Conservation (phyloP, 2,329 filamentous ascomycete species). For the Calonectria pseudoreteaudii region DNA sequence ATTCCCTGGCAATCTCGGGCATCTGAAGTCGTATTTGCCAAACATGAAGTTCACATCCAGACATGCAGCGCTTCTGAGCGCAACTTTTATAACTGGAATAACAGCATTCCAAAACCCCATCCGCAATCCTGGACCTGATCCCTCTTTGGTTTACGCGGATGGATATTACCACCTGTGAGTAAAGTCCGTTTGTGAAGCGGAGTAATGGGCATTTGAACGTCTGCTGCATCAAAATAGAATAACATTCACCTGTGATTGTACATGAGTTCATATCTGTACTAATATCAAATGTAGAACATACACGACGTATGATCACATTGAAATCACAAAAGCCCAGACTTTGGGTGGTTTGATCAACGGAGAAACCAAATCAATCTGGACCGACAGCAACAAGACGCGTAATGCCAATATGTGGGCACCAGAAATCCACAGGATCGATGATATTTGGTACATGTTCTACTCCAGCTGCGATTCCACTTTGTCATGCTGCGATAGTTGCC, state of each 20-base stretch:
- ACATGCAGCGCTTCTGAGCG: background rate
- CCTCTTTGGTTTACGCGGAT: background rate
- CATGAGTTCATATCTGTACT: background rate
- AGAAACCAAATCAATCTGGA: background rate
- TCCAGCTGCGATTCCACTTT: background rate
- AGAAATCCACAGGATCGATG: background rate
- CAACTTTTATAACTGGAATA: background rate
- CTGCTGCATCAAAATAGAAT: background rate
- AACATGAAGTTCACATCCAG: background rate
- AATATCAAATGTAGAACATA: background rate
- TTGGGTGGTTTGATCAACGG: background rate
- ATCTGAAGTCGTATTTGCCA: background rate
- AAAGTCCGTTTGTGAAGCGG: background rate
- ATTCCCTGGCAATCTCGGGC: background rate
- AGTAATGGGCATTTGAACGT: background rate
- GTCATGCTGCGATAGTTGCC: background rate
- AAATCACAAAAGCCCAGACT: background rate
- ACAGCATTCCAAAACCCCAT: background rate
- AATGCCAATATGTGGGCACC: conserved; percentile 4
- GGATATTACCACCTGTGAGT: conserved; percentile 1
- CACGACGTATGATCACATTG: background rate
- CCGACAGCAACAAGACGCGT: background rate
- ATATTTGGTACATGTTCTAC: conserved; percentile 1
- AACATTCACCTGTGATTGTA: too few relatives aligned
- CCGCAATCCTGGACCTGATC: background rate